Conservation (phyloP, 2,329 filamentous ascomycete species). For the Amauroascus verrucosus region DNA sequence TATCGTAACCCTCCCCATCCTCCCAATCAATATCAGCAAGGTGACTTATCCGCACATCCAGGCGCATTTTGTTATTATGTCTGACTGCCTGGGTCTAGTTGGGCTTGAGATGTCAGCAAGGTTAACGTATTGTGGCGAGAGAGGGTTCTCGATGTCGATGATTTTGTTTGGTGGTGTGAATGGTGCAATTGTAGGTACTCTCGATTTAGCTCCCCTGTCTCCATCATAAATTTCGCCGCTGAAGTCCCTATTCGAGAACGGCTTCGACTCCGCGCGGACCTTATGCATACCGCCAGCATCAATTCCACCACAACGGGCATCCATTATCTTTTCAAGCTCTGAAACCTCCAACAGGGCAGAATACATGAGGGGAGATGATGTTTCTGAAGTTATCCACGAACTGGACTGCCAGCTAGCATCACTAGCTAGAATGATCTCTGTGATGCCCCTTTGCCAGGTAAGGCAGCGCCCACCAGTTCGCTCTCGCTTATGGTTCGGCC, state of each 20-base stretch:
- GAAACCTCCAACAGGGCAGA: not conserved
- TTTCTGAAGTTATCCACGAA: not conserved
- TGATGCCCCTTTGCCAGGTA: not conserved
- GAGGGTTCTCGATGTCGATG: not conserved
- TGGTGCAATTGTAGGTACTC: not conserved
- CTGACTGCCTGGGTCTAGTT: not conserved
- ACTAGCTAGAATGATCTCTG: not conserved
- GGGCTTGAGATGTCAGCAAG: too few species aligned
- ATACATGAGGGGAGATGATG: not conserved
- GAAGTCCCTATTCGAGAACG: not conserved
- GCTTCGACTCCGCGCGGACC: not conserved
- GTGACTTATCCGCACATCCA: not conserved
- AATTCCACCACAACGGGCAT: not conserved
- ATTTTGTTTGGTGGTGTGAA: not conserved
- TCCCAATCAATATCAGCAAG: not conserved
- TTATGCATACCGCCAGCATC: not conserved
- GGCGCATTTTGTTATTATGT: not conserved
- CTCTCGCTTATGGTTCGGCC: not conserved
- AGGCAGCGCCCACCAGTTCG: not conserved
- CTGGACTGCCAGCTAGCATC: not conserved
- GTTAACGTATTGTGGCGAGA: not conserved
- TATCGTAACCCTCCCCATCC: not conserved
- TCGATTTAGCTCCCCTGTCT: not conserved
- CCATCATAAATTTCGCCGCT: not conserved
- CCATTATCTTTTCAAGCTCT: not conserved